phyloP scores from a whole-genome alignment of 805 yeast species.

The Yarrowia bubula region DNA sequence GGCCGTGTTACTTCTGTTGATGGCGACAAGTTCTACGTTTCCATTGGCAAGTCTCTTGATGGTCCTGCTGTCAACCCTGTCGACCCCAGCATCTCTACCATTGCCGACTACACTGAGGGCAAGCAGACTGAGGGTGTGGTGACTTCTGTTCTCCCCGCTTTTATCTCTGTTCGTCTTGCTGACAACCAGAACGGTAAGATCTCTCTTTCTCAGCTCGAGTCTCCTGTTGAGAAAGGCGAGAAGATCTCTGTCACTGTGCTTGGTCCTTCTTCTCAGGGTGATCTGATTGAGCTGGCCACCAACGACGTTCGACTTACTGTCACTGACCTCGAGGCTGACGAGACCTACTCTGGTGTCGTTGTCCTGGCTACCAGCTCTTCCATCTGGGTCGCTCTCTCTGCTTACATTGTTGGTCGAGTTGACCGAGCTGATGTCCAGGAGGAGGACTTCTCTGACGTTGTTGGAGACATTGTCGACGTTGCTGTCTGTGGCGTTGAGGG shows the following conservation, averaged over 20 bases:
- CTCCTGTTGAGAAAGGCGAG: conserved; percentile 62
- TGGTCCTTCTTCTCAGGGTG: conserved; percentile 39
- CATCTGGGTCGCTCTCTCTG: conserved; percentile 21
- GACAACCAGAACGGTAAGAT: conserved; percentile 77
- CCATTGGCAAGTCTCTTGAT: conserved; percentile 57
- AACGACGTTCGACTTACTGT: conserved; percentile 15
- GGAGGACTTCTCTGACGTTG: neutral
- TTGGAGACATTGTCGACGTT: conserved; percentile 11
- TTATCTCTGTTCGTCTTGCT: conserved; percentile 71
- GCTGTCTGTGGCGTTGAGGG: conserved; percentile 19
- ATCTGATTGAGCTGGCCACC: conserved; percentile 19
- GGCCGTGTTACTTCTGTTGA: conserved; percentile 68
- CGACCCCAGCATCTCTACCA: conserved; percentile 49
- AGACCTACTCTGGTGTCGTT: conserved; percentile 9
- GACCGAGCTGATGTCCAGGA: conserved; percentile 17
- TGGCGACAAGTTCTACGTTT: conserved; percentile 48
- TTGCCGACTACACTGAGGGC: conserved; percentile 60
- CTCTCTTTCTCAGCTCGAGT: conserved; percentile 64
- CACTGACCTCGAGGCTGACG: neutral
- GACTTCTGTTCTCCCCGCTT: conserved; percentile 65
- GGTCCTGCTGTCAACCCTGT: conserved; percentile 55
- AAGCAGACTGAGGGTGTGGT: conserved; percentile 58
- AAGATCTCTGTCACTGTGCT: conserved; percentile 61
- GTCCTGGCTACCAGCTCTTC: neutral
- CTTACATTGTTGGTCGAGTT: conserved; percentile 7